Percentiles rank a stretch among this genome's conserved stretches.
Evolutionary conservation across 106 monocot genomes (phyloP).

Genomic region (Triglochin maritima): DNA sequence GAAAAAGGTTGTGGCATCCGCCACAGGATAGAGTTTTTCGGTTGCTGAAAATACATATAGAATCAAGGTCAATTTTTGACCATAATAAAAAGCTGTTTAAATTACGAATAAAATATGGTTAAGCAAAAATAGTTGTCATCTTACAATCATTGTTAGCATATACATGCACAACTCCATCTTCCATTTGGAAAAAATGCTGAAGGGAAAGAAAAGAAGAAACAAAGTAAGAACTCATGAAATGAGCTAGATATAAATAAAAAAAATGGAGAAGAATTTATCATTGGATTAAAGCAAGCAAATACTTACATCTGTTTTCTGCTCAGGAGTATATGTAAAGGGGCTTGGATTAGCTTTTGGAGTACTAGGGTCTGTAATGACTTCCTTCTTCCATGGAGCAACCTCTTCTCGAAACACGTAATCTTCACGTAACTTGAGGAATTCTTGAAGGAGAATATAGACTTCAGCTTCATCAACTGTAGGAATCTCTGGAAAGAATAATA

Average conservation of each 20-base stretch:
- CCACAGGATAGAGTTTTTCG: slow-evolving; percentile 66
- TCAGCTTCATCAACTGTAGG: slow-evolving; percentile 73
- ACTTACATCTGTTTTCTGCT: slow-evolving; percentile 71
- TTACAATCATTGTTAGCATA: slow-evolving; percentile 63
- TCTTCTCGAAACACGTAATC: slow-evolving; percentile 71
- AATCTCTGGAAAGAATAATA: slow-evolving; percentile 37
- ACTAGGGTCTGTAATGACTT: slow-evolving; percentile 81
- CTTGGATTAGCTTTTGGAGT: slow-evolving; percentile 85
- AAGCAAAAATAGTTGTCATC: too few species aligned
- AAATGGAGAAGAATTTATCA: too few species aligned
- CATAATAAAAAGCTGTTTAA: slow-evolving; percentile 2
- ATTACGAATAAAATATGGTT: too few species aligned
- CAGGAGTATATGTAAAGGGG: slow-evolving; percentile 51
- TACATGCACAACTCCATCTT: slow-evolving; percentile 89
- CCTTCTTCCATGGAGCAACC: slow-evolving; percentile 82
- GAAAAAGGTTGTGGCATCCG: slow-evolving; percentile 95
- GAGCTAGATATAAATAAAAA: too few species aligned
- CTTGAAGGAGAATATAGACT: slow-evolving; percentile 74
- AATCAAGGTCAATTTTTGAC: background rate
- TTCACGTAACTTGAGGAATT: slow-evolving; percentile 65
- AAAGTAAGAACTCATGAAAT: too few species aligned
- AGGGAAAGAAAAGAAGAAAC: background rate
- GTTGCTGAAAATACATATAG: slow-evolving; percentile 28
- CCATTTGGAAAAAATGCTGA: slow-evolving; percentile 88
- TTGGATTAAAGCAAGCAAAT: background rate